Base-by-base conservation (phyloP, 1,284 basidiomycete species). In the Amylostereum areolatum region DNA sequence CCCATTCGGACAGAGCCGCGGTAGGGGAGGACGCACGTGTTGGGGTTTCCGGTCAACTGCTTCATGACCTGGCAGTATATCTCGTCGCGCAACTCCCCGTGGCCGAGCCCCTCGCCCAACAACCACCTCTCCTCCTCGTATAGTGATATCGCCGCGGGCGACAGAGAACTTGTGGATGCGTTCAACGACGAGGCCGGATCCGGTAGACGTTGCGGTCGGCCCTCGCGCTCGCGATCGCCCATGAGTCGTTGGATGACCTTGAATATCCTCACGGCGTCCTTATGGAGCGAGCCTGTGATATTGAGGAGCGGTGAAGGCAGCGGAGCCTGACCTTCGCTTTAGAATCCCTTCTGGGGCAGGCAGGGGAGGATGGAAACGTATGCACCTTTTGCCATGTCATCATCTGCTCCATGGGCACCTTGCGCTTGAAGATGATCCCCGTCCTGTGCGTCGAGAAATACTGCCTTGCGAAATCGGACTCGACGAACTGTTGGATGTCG, bases 51-150 rank as follows among this genome's bases (percentile, higher is more conserved):
- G 2, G 78, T 90, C 18, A 96, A 68, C 67, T 96, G 93, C 64
- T 96, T 96, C 78, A 95, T 85, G 31, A 92, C 59, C 59, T 96
- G 93, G 58, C 89, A 93, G 59, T 91, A 97, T 44, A 94, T 85
- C 69, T 96, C 93, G 64, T 97, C 93, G 52, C 93, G 71, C 59
- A 96, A 72, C 67, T 94, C 91, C 5, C 85, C 82, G 49, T 89
- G 80, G 2, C 74, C 67, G 33, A 96, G 72, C 2, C 90, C 91
- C 56, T 89, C 80, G 46, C 80, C 77, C 9, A 95, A 73, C 54
- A 96, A 66, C 89, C 90, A 94, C 27, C 90, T 74, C 56, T 93
- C 86, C 65, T 95, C 92, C 59, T 93, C 91, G 9, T 91, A 62
- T 24, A 92, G 70, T 34, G 70, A 69, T 34, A 50, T 44, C 28